Conservation (phyloP, 352 stramenopile genomes). For the Phytophthora boehmeriae region DNA sequence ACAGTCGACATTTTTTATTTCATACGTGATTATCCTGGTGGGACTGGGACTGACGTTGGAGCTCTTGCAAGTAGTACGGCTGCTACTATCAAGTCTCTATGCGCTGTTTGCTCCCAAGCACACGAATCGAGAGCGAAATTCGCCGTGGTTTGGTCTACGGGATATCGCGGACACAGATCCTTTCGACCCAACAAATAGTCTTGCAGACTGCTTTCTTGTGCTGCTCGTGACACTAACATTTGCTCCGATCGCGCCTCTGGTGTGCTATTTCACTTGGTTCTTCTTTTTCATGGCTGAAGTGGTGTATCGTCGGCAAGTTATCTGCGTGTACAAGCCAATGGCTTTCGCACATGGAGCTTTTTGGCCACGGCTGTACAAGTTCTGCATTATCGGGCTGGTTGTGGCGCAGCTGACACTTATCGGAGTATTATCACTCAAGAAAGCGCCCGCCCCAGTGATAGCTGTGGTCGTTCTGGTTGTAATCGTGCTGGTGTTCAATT, state of each 20-base stretch:
- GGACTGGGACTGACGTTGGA: conserved; percentile 64
- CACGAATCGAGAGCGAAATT: conserved; percentile 61
- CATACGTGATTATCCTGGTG: conserved; percentile 77
- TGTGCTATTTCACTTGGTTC: conserved; percentile 77
- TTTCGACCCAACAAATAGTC: conserved; percentile 61
- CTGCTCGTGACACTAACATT: conserved; percentile 84
- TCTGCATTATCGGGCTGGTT: conserved; percentile 75
- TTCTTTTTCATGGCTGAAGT: conserved; percentile 76
- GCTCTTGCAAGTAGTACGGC: conserved; percentile 62
- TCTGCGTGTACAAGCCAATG: conserved; percentile 73
- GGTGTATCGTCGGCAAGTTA: conserved; percentile 70
- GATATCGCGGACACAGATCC: conserved; percentile 53
- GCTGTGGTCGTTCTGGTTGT: conserved; percentile 37
- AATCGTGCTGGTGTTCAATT: conserved; percentile 65
- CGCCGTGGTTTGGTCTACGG: conserved; percentile 58
- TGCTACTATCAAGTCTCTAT: conserved; percentile 57
- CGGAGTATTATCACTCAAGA: conserved; percentile 82
- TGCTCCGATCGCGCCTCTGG: conserved; percentile 72
- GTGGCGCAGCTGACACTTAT: conserved; percentile 80
- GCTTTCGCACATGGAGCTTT: conserved; percentile 66
- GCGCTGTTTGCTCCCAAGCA: conserved; percentile 63
- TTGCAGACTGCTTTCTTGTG: conserved; percentile 72
- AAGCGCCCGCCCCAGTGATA: conserved; percentile 44
- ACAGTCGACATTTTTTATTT: conserved; percentile 88
- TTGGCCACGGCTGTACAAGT: conserved; percentile 80